Evolutionary conservation across 2,329 filamentous ascomycete species (phyloP).

Genomic region (Dothideomycetes sp.): DNA sequence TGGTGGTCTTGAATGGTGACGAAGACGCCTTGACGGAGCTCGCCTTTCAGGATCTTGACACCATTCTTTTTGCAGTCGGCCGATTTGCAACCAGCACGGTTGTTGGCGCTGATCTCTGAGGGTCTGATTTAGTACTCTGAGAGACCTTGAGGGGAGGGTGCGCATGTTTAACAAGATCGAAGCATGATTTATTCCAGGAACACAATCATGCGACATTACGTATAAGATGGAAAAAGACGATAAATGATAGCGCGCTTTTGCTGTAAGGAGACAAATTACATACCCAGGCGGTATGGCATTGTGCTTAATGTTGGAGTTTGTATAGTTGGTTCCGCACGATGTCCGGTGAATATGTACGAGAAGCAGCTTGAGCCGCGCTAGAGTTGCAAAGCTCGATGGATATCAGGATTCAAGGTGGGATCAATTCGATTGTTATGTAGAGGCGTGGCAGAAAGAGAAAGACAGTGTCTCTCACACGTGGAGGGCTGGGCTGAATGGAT

Average conservation of each 20-base stretch:
- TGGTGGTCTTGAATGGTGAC: slow-evolving; percentile 51
- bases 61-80: slow-evolving; percentile 58
- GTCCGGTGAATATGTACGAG: too few relatives aligned
- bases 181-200: too few relatives aligned
- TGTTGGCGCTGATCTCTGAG: slow-evolving; percentile 58
- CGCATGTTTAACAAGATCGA: too few relatives aligned
- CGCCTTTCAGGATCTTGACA: slow-evolving; percentile 67
- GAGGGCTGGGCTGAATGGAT: neutral
- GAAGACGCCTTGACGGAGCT: slow-evolving; percentile 66
- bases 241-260: too few relatives aligned
- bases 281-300: slow-evolving; percentile 13
- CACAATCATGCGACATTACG: slow-evolving; percentile 1
- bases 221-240: too few relatives aligned
- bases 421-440: neutral
- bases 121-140: neutral
- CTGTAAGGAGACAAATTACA: neutral
- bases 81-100: slow-evolving; percentile 64
- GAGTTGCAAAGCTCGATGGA: too few relatives aligned
- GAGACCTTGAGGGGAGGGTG: too few relatives aligned
- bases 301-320: too few relatives aligned
- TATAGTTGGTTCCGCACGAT: too few relatives aligned
- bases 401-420: neutral
- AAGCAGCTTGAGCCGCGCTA: too few relatives aligned
- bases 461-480: neutral
- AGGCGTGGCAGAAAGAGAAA: neutral